Evolutionary conservation across 1,284 basidiomycete species (phyloP), one percentile per base, ranked within the genome.

Genomic region (Ceratobasidium sp.): DNA sequence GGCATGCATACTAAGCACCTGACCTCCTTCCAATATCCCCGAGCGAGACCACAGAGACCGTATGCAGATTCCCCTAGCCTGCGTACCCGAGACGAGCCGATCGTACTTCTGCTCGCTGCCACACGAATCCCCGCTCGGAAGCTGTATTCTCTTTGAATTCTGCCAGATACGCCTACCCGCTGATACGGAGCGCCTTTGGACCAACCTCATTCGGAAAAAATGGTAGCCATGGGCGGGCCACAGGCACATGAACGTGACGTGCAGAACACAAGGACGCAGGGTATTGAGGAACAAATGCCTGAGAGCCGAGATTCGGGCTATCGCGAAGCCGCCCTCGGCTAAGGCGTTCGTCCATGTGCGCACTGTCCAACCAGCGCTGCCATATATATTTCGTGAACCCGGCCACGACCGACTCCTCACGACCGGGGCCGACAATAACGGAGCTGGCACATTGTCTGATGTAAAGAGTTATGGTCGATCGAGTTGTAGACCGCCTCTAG

Each of bases 271-370:
- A 54, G 50, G 20, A 54, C 50, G 33, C 48, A n/a, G 33, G 48
- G 48, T 54, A 23, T 20, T 12, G 13, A 40, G 61, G 33, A n/a
- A 13, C 38, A 20, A 40, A 38, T 6, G 61, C 44, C 46, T 40
- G 38, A 33, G 70, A 62, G 48, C 12, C 70, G 73, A 75, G 44
- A 42, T 15, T 65, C 61, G 61, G 62, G 33, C 40, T 20, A 65
- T 54, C 73, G 73, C 73, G 73, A 75, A 75, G 44, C 48, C 42
- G 61, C 20, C 3, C 61, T 75, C 73, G 73, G 73, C 66, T 75
- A 75, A 46, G 28, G 12, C n/a, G 40, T 23, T 42, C 33, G 42
- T 50, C 50, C 46, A 48, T 17, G 7, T 26, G 33, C 33, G 28
- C 33, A 20, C 50, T 50, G 56, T 74, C 50, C 33, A 2, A 40